Percentiles rank a stretch among this genome's conserved stretches.
These are phyloP conservation scores for Kwoniella sp. DNA, from an alignment of 768 basidiomycete genomes.

Conservation along the genomic window DNA sequence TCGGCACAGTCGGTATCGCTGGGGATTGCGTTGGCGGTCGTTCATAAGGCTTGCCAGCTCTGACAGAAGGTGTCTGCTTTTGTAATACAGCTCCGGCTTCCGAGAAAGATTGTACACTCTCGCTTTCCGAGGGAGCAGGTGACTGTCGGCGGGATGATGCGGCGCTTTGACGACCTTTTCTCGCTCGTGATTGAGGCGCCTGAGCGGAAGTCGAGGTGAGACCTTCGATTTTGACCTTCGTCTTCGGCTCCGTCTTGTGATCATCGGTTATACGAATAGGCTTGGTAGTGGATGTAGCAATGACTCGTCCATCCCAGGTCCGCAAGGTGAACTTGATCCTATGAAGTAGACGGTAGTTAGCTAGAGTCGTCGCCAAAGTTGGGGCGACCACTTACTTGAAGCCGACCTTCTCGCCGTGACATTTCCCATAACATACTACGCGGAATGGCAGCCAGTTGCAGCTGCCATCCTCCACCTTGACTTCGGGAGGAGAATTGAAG, in stretches of 20 bases:
- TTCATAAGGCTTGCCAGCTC: constrained; percentile 40
- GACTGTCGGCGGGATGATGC: constrained; percentile 35
- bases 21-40: constrained; percentile 35
- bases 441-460: constrained; percentile 78
- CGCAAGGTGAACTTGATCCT: constrained; percentile 81
- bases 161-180: constrained; percentile 32
- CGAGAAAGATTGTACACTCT: constrained; percentile 40
- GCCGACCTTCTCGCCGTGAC: constrained; percentile 94
- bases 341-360: constrained; percentile 5
- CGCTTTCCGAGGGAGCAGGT: constrained; percentile 36
- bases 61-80: constrained; percentile 31
- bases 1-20: constrained; percentile 13
- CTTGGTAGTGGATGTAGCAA: constrained; percentile 74
- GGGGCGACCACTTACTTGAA: constrained; percentile 59
- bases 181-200: constrained; percentile 19
- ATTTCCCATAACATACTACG: constrained; percentile 96
- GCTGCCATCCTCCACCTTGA: constrained; percentile 83
- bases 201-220: constrained; percentile 13
- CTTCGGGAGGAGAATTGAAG: constrained; percentile 86
- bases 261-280: constrained; percentile 99
- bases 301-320: constrained; percentile 69
- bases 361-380: no score
- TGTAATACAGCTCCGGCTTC: constrained; percentile 36
- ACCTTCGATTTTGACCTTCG: constrained; percentile 19
- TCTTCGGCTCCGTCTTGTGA: constrained; percentile 67